These are phyloP conservation scores for Hypocreales sp. DNA, from an alignment of 2,329 filamentous ascomycete genomes.

Conservation along the genomic window DNA sequence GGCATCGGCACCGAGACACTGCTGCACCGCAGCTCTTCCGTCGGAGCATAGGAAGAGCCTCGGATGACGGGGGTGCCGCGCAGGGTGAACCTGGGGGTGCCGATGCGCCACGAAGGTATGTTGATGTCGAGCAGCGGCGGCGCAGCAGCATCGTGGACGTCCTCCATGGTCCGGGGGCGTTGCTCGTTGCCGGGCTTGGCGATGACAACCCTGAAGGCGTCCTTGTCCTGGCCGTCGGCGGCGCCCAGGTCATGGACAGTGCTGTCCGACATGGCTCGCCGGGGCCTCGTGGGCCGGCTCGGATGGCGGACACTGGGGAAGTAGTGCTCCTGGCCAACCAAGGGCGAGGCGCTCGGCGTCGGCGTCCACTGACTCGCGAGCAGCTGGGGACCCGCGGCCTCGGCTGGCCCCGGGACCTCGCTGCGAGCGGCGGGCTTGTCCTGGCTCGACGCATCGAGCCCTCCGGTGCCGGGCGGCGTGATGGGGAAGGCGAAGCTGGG, in stretches of 20 bases:
- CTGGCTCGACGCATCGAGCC: slow-evolving; percentile 29
- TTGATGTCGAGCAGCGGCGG: slow-evolving; percentile 51
- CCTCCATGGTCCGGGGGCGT: slow-evolving; percentile 48
- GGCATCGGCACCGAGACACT: slow-evolving; percentile 31
- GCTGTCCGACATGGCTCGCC: slow-evolving; percentile 61
- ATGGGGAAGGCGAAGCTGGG: slow-evolving; percentile 44
- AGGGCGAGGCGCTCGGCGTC: slow-evolving; percentile 21
- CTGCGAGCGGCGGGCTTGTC: slow-evolving; percentile 10
- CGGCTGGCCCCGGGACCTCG: not conserved
- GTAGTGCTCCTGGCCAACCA: slow-evolving; percentile 16
- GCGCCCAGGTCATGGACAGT: slow-evolving; percentile 50
- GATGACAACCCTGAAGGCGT: slow-evolving; percentile 68
- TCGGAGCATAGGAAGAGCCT: slow-evolving; percentile 65
- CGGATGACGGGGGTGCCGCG: slow-evolving; percentile 63
- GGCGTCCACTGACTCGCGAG: slow-evolving; percentile 25
- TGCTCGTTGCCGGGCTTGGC: slow-evolving; percentile 48
- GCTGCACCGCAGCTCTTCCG: slow-evolving; percentile 54
- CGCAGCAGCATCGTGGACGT: slow-evolving; percentile 24
- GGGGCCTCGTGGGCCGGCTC: slow-evolving; percentile 22
- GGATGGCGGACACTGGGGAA: slow-evolving; percentile 13
- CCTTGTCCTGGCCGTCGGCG: slow-evolving; percentile 40
- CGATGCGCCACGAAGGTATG: slow-evolving; percentile 75
- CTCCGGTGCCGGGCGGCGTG: slow-evolving; percentile 43
- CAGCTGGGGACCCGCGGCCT: slow-evolving; percentile 6
- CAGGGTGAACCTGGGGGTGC: slow-evolving; percentile 64